A percentile compares a stretch with the other conserved stretches of the same genome.
Evolutionary conservation across 768 basidiomycete genomes (phyloP).

Genomic region (Termitomyces sp.): DNA sequence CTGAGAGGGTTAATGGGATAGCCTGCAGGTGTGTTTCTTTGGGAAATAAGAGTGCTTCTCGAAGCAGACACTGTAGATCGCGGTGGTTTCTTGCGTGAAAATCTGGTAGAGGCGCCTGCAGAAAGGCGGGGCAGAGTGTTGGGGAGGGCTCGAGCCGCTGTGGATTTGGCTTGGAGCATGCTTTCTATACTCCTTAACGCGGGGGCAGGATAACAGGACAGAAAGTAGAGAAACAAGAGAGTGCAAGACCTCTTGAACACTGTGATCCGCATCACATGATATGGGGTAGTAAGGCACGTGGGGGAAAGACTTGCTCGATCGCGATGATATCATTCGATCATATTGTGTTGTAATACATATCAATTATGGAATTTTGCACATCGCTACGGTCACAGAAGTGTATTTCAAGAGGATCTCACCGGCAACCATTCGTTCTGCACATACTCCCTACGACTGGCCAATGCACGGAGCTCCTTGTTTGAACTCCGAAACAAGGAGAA

Average conservation of each 20-base stretch:
- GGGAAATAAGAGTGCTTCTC: not conserved
- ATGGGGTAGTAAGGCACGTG: not conserved
- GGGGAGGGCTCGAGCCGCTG: not conserved
- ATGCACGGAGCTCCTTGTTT: conserved; percentile 32
- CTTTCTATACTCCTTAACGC: not conserved
- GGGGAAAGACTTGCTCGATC: not conserved
- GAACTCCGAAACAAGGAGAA: conserved; percentile 42
- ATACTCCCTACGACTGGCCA: conserved; percentile 51
- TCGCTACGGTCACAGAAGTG: too few relatives aligned
- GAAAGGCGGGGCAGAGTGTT: conserved; percentile 3
- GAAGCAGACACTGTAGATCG: not conserved
- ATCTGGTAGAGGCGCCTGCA: not conserved
- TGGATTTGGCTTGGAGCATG: not conserved
- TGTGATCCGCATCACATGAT: conserved; percentile 7
- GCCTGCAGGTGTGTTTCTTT: not conserved
- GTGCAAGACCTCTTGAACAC: not conserved
- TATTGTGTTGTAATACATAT: too few relatives aligned
- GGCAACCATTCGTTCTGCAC: conserved; percentile 41
- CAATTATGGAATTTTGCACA: too few relatives aligned
- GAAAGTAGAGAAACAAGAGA: not conserved
- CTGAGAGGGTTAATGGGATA: not conserved
- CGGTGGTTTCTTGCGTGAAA: not conserved
- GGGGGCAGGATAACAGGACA: not conserved
- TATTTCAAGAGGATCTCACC: too few relatives aligned
- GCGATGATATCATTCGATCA: not conserved